Base-by-base conservation (phyloP, 805 yeast species). In the Grigorovia yakushimaensis region DNA sequence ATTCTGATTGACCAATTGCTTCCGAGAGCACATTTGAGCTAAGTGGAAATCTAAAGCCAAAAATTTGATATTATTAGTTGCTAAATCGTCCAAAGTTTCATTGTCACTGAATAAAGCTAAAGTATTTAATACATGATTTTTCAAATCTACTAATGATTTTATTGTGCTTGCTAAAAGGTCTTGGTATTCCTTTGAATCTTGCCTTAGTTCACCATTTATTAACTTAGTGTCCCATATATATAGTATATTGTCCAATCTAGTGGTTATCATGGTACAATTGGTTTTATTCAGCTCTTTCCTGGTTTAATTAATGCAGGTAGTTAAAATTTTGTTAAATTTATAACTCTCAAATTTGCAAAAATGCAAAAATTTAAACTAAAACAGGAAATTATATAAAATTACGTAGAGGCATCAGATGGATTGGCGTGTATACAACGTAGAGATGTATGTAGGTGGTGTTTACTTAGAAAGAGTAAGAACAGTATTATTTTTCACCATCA, bases 41-140 rank as follows among this genome's bases (percentile, higher is more conserved):
- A 84, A 56, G 54, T 79, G 74, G 59, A 72, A 88, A 50, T 81
- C 80, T 1, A 83, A 58, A 4, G 76, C 67, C 18, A 86, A 59
- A 53, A 76, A 84, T 48, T 77, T 78, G 18, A 88, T 60, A 41
- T 84, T 79, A 5, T 67, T 60, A 0, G 94, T 82, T 38, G 75
- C 70, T 10, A 88, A 57, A 55, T 88, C 97, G 0, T 79, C 84
- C 2, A 84, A 49, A 0, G 72, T 58, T 60, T 88, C 96, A 61
- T 87, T 87, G 11, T 67, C 65, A 55, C 91, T 83, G 66, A 85
- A 88, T 21, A 88, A 61, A 2, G 79, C 71, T 17, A 80, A 63
- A n/a, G 67, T 65, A 11, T 70, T 66, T 37, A 52, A 53, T 1
- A 82, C 69, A 11, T 69, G 60, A 1, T 54, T 50, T 50, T 74